Evolutionary conservation across 2,329 filamentous ascomycete genomes (phyloP).

Genomic region (Epichloe elymi): DNA sequence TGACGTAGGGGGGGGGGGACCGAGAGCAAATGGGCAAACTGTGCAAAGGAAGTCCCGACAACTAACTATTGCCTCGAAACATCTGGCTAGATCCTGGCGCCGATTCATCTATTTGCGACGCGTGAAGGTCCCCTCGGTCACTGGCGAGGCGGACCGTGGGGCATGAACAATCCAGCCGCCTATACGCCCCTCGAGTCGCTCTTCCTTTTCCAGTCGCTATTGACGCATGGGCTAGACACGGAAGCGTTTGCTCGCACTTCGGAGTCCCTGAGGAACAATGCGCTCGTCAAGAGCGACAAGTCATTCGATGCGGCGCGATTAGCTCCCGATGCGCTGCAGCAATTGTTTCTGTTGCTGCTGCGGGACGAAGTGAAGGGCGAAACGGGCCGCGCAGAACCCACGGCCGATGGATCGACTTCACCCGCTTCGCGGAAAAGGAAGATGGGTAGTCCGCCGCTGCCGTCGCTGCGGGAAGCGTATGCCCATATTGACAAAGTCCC

Average conservation of each 20-base stretch:
- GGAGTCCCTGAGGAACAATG: slow-evolving; percentile 59
- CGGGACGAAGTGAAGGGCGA: slow-evolving; percentile 56
- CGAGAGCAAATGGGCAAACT: not conserved
- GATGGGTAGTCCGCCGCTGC: slow-evolving; percentile 48
- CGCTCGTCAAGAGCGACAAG: slow-evolving; percentile 54
- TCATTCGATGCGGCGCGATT: slow-evolving; percentile 64
- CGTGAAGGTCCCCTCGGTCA: slow-evolving; percentile 41
- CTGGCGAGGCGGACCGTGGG: slow-evolving; percentile 41
- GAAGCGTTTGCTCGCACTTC: slow-evolving; percentile 60
- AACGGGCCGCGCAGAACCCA: slow-evolving; percentile 19
- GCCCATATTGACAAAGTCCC: slow-evolving; percentile 57
- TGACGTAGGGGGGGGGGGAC: slow-evolving; percentile 13
- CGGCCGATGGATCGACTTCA: slow-evolving; percentile 31
- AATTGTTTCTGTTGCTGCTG: slow-evolving; percentile 64
- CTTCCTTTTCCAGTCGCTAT: slow-evolving; percentile 70
- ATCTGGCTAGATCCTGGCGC: slow-evolving; percentile 34
- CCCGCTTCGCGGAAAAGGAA: slow-evolving; percentile 62
- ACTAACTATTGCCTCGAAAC: not conserved
- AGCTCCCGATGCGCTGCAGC: slow-evolving; percentile 63
- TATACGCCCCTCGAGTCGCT: slow-evolving; percentile 81
- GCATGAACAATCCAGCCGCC: slow-evolving; percentile 44
- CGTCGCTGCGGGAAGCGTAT: slow-evolving; percentile 52
- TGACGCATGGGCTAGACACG: slow-evolving; percentile 51
- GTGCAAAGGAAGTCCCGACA: not conserved
- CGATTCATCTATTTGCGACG: slow-evolving; percentile 38